Evolutionary conservation across 208 protist genomes (phyloP).

Genomic region (Naegleria lovaniensis): DNA sequence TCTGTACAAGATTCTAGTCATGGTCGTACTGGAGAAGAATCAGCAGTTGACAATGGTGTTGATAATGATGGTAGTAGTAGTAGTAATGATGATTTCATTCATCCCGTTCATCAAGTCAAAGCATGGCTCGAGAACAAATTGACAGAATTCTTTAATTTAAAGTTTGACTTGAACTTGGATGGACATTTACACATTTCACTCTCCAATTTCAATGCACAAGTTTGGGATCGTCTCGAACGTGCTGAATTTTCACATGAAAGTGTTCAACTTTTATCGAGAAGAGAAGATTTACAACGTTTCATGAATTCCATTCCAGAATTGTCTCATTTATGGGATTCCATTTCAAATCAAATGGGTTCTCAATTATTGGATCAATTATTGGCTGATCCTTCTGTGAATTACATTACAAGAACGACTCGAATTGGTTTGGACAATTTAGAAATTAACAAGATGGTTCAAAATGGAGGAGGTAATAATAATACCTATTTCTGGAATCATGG

Average conservation of each 20-base stretch:
- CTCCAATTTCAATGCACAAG: no score
- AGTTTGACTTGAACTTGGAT: no score
- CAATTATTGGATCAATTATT: not conserved
- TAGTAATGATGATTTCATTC: no score
- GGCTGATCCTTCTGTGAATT: not conserved
- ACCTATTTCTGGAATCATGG: not conserved
- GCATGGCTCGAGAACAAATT: no score
- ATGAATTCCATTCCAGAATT: not conserved
- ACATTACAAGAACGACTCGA: not conserved
- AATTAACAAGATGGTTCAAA: not conserved
- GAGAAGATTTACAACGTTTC: not conserved
- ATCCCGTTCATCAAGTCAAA: no score
- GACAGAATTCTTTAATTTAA: no score
- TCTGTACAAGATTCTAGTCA: no score
- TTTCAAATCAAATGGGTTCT: not conserved
- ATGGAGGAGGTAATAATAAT: not conserved
- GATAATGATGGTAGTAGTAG: no score
- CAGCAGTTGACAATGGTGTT: no score
- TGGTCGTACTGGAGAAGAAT: no score
- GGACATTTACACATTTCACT: no score
- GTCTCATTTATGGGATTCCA: not conserved
- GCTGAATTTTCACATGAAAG: not conserved
- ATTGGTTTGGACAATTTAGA: not conserved
- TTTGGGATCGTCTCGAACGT: no score
- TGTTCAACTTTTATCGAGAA: not conserved